Percentiles rank a stretch among this genome's conserved stretches.
These are phyloP conservation scores for Phlebiopsis gigantea DNA, from an alignment of 768 basidiomycete species.

Conservation along the genomic window DNA sequence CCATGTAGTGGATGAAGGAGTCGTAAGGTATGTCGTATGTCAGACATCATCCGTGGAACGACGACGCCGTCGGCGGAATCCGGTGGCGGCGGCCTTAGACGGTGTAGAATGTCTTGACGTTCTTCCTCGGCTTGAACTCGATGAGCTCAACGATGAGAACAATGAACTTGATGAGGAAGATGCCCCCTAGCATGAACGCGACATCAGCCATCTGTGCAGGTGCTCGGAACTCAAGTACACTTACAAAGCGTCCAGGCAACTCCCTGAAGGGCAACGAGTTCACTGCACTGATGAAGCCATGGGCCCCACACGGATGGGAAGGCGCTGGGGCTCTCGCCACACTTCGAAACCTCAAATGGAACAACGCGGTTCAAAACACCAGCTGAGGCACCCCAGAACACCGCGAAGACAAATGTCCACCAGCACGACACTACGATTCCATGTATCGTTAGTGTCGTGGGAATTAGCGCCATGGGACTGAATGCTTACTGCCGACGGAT, in stretches of 20 bases:
- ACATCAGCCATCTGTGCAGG: too few species aligned
- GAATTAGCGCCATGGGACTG: background rate
- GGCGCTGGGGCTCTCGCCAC: background rate
- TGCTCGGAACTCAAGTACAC: background rate
- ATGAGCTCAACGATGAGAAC: background rate
- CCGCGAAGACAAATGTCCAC: conserved; percentile 9
- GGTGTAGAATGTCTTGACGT: conserved; percentile 5
- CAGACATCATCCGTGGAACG: background rate
- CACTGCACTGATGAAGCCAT: conserved; percentile 1
- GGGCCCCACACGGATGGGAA: background rate
- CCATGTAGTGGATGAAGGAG: too few species aligned
- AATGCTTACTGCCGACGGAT: background rate
- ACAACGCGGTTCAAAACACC: conserved; percentile 11
- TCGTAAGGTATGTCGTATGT: background rate
- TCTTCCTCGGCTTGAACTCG: background rate
- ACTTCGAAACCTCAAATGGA: conserved; percentile 7
- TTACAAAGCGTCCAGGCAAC: conserved; percentile 10
- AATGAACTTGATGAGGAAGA: conserved; percentile 2
- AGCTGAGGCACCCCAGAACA: conserved; percentile 10
- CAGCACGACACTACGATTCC: background rate
- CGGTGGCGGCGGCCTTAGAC: background rate
- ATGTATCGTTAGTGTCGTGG: background rate
- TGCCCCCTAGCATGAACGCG: conserved; percentile 4
- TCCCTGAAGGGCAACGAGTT: conserved; percentile 7
- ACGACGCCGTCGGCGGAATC: background rate